These are phyloP conservation scores for Trypanosoma cruzi DNA, from an alignment of 208 protist species.

Conservation along the genomic window DNA sequence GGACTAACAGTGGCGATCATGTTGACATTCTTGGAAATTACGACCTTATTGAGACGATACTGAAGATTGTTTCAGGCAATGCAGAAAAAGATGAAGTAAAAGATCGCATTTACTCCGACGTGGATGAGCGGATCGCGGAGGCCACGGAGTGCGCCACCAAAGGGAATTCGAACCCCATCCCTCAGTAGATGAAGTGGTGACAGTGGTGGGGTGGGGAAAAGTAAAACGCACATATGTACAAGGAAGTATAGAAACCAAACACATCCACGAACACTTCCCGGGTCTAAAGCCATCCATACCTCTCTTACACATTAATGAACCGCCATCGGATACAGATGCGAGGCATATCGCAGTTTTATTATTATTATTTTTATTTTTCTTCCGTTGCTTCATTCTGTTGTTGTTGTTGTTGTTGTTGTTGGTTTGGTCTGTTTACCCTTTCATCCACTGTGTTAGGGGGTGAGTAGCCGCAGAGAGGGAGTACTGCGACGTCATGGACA, in stretches of 20 bases:
- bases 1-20: slow-evolving; percentile 69
- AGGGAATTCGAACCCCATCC: not conserved
- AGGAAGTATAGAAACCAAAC: too few species aligned
- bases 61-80: slow-evolving; percentile 76
- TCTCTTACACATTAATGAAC: too few species aligned
- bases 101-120: slow-evolving; percentile 71
- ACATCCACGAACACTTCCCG: too few species aligned
- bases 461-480: too few species aligned
- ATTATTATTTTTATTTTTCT: too few species aligned
- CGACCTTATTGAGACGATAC: slow-evolving; percentile 70
- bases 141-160: slow-evolving; percentile 38
- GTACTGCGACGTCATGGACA: not conserved
- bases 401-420: slow-evolving; percentile 12
- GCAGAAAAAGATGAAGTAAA: slow-evolving; percentile 40
- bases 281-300: too few species aligned
- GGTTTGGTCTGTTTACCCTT: slow-evolving; percentile 7
- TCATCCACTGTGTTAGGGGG: slow-evolving; percentile 13
- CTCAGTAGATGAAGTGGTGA: not conserved
- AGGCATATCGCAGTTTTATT: too few species aligned
- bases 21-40: slow-evolving; percentile 92
- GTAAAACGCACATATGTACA: not conserved
- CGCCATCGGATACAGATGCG: too few species aligned
- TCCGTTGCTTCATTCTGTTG: not conserved
- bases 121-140: slow-evolving; percentile 55
- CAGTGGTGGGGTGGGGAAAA: not conserved